Conservation (phyloP, 2,329 filamentous ascomycete species). For the Cladosporium sp. region DNA sequence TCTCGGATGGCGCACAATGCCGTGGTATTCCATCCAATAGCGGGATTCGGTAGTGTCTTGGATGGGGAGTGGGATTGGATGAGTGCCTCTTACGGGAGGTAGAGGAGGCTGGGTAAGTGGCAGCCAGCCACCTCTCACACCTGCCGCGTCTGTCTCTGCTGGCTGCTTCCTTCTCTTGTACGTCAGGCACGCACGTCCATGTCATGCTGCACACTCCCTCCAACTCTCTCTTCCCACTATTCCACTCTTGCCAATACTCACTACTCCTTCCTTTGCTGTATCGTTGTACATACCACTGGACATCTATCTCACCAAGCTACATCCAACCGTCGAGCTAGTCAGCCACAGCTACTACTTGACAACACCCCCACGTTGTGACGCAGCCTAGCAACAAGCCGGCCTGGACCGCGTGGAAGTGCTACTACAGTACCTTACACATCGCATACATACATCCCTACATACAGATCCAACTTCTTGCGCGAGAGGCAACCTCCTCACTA, state of each 20-base stretch:
- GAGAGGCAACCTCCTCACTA: not conserved
- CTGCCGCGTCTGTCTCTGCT: not conserved
- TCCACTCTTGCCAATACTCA: not conserved
- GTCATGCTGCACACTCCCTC: not conserved
- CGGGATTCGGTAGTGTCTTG: not conserved
- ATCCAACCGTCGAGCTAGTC: too few species aligned
- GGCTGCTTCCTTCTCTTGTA: not conserved
- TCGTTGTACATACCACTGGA: not conserved
- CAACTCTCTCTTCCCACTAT: not conserved
- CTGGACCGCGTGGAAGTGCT: not conserved
- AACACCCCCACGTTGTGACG: not conserved
- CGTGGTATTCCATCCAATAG: not conserved
- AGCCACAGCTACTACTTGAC: not conserved
- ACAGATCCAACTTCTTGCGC: slow-evolving; percentile 5
- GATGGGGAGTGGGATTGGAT: not conserved
- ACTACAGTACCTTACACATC: too few species aligned
- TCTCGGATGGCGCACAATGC: not conserved
- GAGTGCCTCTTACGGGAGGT: too few species aligned
- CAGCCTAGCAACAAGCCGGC: slow-evolving; percentile 4
- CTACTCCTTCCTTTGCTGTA: not conserved
- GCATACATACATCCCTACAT: too few species aligned
- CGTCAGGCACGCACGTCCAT: not conserved
- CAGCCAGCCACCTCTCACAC: not conserved
- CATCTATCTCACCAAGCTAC: too few species aligned
- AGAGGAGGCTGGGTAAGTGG: slow-evolving; percentile 1